These are phyloP conservation scores for Calocera cornea DNA, from an alignment of 768 basidiomycete species.

Conservation along the genomic window DNA sequence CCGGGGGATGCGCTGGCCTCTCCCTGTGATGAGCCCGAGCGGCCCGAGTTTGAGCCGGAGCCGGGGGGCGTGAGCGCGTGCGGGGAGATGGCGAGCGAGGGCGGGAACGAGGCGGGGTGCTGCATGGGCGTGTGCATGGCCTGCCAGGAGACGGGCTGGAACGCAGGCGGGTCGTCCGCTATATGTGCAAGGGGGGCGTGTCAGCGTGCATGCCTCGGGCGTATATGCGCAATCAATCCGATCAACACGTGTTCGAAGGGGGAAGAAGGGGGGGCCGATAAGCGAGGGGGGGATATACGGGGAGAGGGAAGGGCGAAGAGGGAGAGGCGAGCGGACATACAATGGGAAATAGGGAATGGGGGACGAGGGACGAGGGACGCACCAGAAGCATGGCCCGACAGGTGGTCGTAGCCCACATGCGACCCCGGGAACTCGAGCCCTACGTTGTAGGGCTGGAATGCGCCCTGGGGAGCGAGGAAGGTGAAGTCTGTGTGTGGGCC, in stretches of 20 bases:
- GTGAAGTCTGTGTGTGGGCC: neutral
- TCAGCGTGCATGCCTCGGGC: neutral
- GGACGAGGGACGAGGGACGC: neutral
- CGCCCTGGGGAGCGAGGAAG: neutral
- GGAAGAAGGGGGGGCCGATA: neutral
- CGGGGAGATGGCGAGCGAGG: neutral
- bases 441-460: neutral
- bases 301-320: neutral
- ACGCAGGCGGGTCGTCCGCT: neutral
- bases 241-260: constrained; percentile 5
- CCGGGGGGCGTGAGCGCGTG: neutral
- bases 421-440: neutral
- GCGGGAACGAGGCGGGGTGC: neutral
- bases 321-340: too few species aligned
- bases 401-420: neutral
- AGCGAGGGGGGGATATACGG: neutral
- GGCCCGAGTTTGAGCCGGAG: neutral
- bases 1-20: constrained; percentile 3
- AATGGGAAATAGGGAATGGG: neutral
- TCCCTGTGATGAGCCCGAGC: neutral
- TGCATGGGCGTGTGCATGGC: constrained; percentile 3
- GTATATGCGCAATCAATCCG: neutral
- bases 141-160: neutral
- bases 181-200: constrained; percentile 3
- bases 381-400: neutral